phyloP scores from a whole-genome alignment of 2,329 filamentous ascomycete genomes.

The Nemania abortiva region DNA sequence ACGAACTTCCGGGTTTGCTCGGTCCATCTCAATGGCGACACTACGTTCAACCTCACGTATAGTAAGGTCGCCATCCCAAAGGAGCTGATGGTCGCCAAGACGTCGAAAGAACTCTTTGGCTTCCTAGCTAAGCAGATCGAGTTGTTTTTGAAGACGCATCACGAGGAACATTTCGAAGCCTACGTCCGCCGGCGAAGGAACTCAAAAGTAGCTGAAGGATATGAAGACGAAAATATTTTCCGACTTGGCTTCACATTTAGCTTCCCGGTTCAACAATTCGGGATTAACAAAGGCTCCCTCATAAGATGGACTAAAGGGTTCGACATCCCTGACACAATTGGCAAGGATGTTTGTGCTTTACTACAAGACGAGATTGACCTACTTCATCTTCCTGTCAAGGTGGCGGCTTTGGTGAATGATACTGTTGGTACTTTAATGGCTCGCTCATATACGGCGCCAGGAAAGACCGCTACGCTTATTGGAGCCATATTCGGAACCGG shows the following conservation, averaged over 20 bases:
- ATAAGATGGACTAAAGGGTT: constrained; percentile 99
- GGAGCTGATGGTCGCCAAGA: constrained; percentile 90
- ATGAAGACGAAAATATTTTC: constrained; percentile 82
- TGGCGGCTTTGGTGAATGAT: constrained; percentile 97
- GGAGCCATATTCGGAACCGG: constrained; percentile 98
- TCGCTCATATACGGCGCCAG: constrained; percentile 91
- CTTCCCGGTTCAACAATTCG: constrained; percentile 93
- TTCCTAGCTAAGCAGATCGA: constrained; percentile 96
- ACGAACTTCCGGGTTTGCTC: constrained; percentile 99
- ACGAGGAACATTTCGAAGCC: constrained; percentile 85
- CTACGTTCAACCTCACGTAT: constrained; percentile 92
- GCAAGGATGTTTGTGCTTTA: constrained; percentile 92
- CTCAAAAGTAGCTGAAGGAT: constrained; percentile 68
- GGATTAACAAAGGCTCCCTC: constrained; percentile 93
- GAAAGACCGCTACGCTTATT: constrained; percentile 87
- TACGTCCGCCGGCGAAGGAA: constrained; percentile 74
- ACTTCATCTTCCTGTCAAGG: constrained; percentile 86
- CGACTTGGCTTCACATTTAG: constrained; percentile 98
- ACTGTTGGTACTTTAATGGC: constrained; percentile 98
- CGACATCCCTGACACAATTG: constrained; percentile 93
- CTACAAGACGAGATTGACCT: constrained; percentile 91
- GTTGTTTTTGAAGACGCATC: constrained; percentile 85
- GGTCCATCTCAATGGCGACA: constrained; percentile 91
- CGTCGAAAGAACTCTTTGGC: constrained; percentile 85
- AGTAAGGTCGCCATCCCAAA: constrained; percentile 92